These are phyloP conservation scores for Quercus dentata DNA, from an alignment of 306 rosid species.

Conservation along the genomic window DNA sequence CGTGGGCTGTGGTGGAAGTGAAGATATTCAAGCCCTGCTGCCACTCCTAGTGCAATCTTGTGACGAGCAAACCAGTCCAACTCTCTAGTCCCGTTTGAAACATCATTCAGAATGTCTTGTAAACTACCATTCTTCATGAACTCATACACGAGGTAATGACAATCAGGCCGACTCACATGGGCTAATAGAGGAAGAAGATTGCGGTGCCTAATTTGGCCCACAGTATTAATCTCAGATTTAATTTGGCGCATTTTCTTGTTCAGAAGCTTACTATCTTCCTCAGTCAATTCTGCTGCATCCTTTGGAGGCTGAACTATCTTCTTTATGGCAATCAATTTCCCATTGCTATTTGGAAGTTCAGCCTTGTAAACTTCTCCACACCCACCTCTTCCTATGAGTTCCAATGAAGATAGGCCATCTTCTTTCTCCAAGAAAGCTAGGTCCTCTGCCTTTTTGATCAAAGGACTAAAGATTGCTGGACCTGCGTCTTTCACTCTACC, in stretches of 20 bases:
- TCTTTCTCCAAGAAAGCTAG: slow-evolving; percentile 80
- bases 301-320: slow-evolving; percentile 68
- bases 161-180: slow-evolving; percentile 72
- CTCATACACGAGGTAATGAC: slow-evolving; percentile 80
- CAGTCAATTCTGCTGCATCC: slow-evolving; percentile 52
- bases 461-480: slow-evolving; percentile 66
- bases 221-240: slow-evolving; percentile 73
- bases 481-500: slow-evolving; percentile 55
- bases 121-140: slow-evolving; percentile 95
- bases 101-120: slow-evolving; percentile 44
- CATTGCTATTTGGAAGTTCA: slow-evolving; percentile 63
- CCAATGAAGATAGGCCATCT: slow-evolving; percentile 58
- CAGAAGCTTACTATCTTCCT: slow-evolving; percentile 69
- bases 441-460: slow-evolving; percentile 63
- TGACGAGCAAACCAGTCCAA: slow-evolving; percentile 73
- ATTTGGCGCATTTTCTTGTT: slow-evolving; percentile 83
- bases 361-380: slow-evolving; percentile 84
- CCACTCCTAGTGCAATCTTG: slow-evolving; percentile 64
- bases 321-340: slow-evolving; percentile 77
- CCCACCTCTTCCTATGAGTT: slow-evolving; percentile 71
- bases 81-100: slow-evolving; percentile 30
- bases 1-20: slow-evolving; percentile 62
- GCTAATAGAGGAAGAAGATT: slow-evolving; percentile 80
- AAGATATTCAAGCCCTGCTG: slow-evolving; percentile 87
- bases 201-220: slow-evolving; percentile 82